Conservation (phyloP, 768 basidiomycete species). For the Naematelia aurantialba region DNA sequence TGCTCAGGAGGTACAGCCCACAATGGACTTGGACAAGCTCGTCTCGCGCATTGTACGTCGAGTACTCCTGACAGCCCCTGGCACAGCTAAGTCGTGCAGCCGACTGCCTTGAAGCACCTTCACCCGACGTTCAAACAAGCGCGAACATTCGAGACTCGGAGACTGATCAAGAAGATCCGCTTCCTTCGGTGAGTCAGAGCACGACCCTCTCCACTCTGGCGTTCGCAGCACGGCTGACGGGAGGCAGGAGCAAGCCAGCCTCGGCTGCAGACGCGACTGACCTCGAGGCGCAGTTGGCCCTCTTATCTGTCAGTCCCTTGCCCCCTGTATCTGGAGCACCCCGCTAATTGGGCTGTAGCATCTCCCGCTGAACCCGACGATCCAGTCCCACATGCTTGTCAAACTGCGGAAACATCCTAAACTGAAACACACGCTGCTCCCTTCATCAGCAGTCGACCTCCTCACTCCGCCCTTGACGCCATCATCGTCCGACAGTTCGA, state of each 20-base stretch:
- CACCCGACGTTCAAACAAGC: constrained; percentile 75
- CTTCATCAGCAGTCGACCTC: background rate
- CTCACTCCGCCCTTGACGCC: constrained; percentile 16
- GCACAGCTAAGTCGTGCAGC: constrained; percentile 53
- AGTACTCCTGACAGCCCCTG: background rate
- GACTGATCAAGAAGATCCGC: constrained; percentile 77
- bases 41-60: background rate
- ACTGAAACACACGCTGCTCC: constrained; percentile 51
- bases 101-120: constrained; percentile 69
- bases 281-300: constrained; percentile 61
- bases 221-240: background rate
- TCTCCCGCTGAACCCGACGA: constrained; percentile 60
- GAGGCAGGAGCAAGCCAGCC: constrained; percentile 29
- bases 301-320: constrained; percentile 62
- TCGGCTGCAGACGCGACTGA: constrained; percentile 53
- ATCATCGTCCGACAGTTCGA: constrained; percentile 50
- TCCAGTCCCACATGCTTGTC: constrained; percentile 62
- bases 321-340: background rate
- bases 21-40: constrained; percentile 1
- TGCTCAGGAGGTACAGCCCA: background rate
- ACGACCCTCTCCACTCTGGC: background rate
- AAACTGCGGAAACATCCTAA: constrained; percentile 71
- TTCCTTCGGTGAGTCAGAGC: constrained; percentile 56
- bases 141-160: constrained; percentile 73
- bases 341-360: constrained; percentile 52